Percentiles rank a stretch among this genome's conserved stretches.
phyloP scores from a whole-genome alignment of 2,329 filamentous ascomycete genomes.

The Colletotrichum falcatum region DNA sequence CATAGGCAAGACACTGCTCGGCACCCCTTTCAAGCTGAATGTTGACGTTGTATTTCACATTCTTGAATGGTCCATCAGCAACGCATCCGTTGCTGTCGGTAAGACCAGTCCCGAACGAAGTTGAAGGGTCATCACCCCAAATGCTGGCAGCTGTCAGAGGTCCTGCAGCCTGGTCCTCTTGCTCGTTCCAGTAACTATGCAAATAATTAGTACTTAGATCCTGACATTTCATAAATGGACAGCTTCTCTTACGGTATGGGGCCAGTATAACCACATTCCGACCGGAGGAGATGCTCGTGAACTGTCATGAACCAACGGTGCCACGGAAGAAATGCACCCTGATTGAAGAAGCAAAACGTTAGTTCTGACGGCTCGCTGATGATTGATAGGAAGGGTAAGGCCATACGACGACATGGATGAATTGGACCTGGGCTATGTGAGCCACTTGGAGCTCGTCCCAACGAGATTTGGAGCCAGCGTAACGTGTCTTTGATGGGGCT shows the following conservation, averaged over 20 bases:
- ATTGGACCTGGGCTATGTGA: constrained; percentile 35
- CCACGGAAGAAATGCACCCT: constrained; percentile 50
- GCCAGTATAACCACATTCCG: constrained; percentile 49
- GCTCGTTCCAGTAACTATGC: constrained; percentile 34
- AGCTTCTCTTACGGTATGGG: constrained; percentile 49
- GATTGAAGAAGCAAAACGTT: not conserved
- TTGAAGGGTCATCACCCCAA: constrained; percentile 47
- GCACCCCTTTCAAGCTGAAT: constrained; percentile 20
- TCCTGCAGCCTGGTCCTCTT: constrained; percentile 28
- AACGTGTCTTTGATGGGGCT: constrained; percentile 23
- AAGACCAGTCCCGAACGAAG: constrained; percentile 46
- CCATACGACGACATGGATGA: constrained; percentile 37
- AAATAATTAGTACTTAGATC: not conserved
- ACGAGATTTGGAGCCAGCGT: constrained; percentile 29
- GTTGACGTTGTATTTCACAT: constrained; percentile 5
- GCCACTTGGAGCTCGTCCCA: constrained; percentile 37
- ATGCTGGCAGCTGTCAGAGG: constrained; percentile 44
- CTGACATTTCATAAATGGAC: constrained; percentile 16
- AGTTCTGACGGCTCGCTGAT: not conserved
- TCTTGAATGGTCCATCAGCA: constrained; percentile 44
- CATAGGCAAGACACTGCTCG: constrained; percentile 12
- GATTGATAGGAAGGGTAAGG: not conserved
- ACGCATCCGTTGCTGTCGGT: constrained; percentile 42
- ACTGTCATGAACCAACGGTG: constrained; percentile 50
- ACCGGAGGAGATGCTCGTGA: constrained; percentile 48